Base-by-base conservation (phyloP, 192 early-diverging fungal species). In the Rhizophagus clarus region DNA sequence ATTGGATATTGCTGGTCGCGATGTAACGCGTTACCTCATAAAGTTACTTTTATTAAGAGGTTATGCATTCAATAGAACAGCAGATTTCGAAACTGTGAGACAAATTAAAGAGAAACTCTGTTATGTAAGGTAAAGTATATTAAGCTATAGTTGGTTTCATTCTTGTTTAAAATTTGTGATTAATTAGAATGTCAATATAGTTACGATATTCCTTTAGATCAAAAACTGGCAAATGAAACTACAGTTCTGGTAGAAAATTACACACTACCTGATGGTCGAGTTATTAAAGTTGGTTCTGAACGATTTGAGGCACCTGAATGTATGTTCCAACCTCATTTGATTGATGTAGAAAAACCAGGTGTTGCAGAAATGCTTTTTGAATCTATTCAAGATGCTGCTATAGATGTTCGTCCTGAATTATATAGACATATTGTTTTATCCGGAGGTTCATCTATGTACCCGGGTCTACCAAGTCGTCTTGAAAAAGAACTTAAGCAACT, bases 401-500 rank as follows among this genome's bases (percentile, higher is more conserved):
- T 96, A 75, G 98, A 99, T 85, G 92, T 96, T 73, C 94, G 98
- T 51, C 75, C 96, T 9, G 97, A 99, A 47, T 89, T 99, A 32
- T 99, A 98, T 91, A 97, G 95, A 82, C 95, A 98, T 79, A 97
- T 99, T 85, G 95, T 99, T 40, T 88, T 99, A 24, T 99, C 98
- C 45, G 98, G 98, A 67, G 98, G 98, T 17, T 95, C 97, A 4
- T 96, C 97, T 80, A 99, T 99, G 98, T 99, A 98, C 84, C 96
- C 97, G 9, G 98, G 98, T 79, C 86, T 99, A 49, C 97, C 98
- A 31, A 95, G 91, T 83, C 94, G 98, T 71, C 87, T 99, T 47
- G 98, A 99, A 86, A 99, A 99, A 90, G 98, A 99, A 87, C 83
- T 98, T 74, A 99, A 98, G 84, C 96, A 98, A 85, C 86, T 98